Conservation (phyloP, 768 basidiomycete species). For the Boletales sp. region DNA sequence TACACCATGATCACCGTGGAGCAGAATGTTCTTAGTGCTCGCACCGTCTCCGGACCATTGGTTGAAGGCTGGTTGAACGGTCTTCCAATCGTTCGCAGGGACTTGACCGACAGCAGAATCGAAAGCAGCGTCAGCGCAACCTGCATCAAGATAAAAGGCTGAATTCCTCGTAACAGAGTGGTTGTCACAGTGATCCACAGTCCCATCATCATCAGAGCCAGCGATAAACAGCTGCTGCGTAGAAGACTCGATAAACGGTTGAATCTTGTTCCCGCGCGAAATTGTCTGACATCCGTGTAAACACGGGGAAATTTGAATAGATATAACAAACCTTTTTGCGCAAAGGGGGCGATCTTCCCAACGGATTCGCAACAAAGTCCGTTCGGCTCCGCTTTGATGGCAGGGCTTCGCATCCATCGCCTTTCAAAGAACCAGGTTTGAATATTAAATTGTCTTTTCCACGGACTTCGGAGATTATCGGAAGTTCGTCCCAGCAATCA, state of each 20-base stretch:
- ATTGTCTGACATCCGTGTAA: constrained; percentile 8
- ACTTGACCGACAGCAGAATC: constrained; percentile 3
- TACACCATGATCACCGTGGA: background rate
- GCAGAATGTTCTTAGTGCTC: background rate
- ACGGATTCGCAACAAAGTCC: background rate
- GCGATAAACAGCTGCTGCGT: constrained; percentile 18
- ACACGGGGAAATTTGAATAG: background rate
- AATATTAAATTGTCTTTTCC: constrained; percentile 31
- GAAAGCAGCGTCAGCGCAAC: constrained; percentile 27
- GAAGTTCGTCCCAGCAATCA: constrained; percentile 35
- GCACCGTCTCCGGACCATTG: constrained; percentile 9
- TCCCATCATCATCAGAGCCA: constrained; percentile 11
- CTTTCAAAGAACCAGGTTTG: constrained; percentile 34
- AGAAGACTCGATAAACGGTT: background rate
- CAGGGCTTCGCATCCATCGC: constrained; percentile 25
- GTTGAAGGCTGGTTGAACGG: constrained; percentile 2
- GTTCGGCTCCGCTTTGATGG: constrained; percentile 19
- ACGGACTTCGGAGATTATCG: constrained; percentile 29
- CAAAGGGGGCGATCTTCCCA: background rate
- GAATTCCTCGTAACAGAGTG: background rate
- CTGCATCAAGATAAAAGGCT: constrained; percentile 23
- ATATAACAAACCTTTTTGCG: constrained; percentile 14
- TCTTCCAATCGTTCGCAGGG: constrained; percentile 1
- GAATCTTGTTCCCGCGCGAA: background rate
- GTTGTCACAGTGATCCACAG: background rate